Conservation (phyloP, 306 rosid species). For the Betula pendula region DNA sequence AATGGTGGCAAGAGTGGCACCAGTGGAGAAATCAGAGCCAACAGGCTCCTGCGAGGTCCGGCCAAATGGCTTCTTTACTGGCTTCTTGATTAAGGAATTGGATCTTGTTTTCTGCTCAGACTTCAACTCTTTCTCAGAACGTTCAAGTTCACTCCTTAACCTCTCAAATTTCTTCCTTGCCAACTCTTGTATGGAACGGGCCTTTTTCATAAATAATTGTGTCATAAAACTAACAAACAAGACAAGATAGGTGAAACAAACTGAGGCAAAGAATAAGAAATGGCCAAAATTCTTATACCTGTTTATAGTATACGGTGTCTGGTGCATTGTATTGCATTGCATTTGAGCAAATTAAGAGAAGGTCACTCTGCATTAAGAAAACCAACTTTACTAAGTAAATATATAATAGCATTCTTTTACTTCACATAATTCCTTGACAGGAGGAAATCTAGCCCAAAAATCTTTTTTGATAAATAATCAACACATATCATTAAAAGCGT, state of each 20-base stretch:
- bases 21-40: constrained; percentile 91
- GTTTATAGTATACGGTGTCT: constrained; percentile 90
- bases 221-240: constrained; percentile 26
- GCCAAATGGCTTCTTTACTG: constrained; percentile 59
- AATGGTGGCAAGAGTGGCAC: constrained; percentile 81
- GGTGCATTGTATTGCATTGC: constrained; percentile 95
- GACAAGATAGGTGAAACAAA: constrained; percentile 13
- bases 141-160: constrained; percentile 55
- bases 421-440: constrained; percentile 7
- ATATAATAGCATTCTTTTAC: constrained; percentile 12
- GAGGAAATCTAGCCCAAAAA: constrained; percentile 6
- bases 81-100: constrained; percentile 69
- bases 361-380: constrained; percentile 74
- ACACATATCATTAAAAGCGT: too few species aligned
- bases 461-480: too few species aligned
- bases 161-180: constrained; percentile 86
- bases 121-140: constrained; percentile 69
- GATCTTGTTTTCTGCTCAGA: constrained; percentile 64
- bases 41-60: constrained; percentile 76
- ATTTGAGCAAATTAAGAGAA: constrained; percentile 84
- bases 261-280: constrained; percentile 1
- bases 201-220: constrained; percentile 56
- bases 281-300: constrained; percentile 50
- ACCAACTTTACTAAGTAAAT: constrained; percentile 28
- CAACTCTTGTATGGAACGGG: constrained; percentile 88